Evolutionary conservation across 768 basidiomycete genomes (phyloP), one percentile per base, ranked within the genome.

Genomic region (Dendrothele bispora): DNA sequence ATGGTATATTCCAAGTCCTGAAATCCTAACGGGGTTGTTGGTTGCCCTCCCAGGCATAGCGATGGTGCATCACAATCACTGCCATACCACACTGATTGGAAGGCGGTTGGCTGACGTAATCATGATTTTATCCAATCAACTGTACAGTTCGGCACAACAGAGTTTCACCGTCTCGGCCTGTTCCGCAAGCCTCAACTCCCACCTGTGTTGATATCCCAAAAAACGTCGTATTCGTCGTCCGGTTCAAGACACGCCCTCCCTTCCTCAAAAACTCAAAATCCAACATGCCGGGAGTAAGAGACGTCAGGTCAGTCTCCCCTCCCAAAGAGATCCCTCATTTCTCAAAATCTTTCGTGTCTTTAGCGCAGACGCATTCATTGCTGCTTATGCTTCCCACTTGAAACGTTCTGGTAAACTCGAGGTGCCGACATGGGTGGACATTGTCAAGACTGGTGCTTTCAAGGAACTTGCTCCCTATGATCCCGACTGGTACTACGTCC

Each of bases 401-500:
- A 98, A 98, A 78, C 88, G 94, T 58, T 94, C 92, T 55, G 97
- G 97, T 72, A 98, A 98, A 80, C 91, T 99, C 64, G 95, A 99
- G 77, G 91, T 98, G 52, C 95, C 95, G 59, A 86, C 84, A 71
- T 98, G 95, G 95, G 95, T 91, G 52, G 95, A 97, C 71, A 75
- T 98, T 61, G 97, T 99, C 68, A 99, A 99, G 81, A 99, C 97
- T 52, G 95, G 91, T 67, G 76, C 88, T 51, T 94, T 79, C 82
- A 98, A 98, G 73, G 97, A 99, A 75, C 91, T 97, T 52, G 95
- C 95, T 45, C 97, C 97, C 46, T 98, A 98, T 75, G 93, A 98
- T 73, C 90, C 92, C 35, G 97, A 99, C 72, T 99, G 97, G 97
- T 99, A 85, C 82, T 99, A 98, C 75, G 80, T 95, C 68, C 92